A percentile compares a stretch with the other conserved stretches of the same genome.
These are phyloP conservation scores for Lodderomyces jiufengensis DNA, from an alignment of 1,139 yeast genomes.

Conservation along the genomic window DNA sequence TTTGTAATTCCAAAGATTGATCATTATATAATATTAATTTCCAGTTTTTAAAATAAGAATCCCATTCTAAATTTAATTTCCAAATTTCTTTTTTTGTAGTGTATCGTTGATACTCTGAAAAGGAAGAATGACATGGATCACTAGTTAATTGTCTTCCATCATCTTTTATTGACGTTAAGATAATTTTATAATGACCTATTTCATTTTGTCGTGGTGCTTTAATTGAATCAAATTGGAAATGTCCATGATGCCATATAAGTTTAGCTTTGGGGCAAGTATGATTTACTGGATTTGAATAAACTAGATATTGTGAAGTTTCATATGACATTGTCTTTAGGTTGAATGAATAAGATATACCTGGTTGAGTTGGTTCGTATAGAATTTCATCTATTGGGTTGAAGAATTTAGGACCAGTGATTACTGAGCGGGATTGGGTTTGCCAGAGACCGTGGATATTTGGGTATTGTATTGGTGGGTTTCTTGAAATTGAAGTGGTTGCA, in stretches of 20 bases:
- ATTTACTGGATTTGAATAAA: slow-evolving; percentile 21
- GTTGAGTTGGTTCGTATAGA: slow-evolving; percentile 26
- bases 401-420: slow-evolving; percentile 26
- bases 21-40: slow-evolving; percentile 1
- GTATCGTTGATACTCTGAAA: slow-evolving; percentile 10
- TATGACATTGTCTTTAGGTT: slow-evolving; percentile 23
- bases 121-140: slow-evolving; percentile 21
- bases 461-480: background rate
- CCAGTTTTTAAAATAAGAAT: slow-evolving; percentile 1
- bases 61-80: background rate
- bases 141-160: slow-evolving; percentile 31
- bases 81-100: background rate
- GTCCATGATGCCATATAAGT: slow-evolving; percentile 32
- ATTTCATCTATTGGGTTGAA: slow-evolving; percentile 30
- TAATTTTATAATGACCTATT: slow-evolving; percentile 14
- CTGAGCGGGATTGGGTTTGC: slow-evolving; percentile 25
- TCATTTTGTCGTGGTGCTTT: slow-evolving; percentile 8
- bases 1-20: no score
- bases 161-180: slow-evolving; percentile 22
- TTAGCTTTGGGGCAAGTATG: slow-evolving; percentile 28
- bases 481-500: background rate
- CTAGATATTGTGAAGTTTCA: slow-evolving; percentile 29
- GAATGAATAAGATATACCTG: slow-evolving; percentile 32
- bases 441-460: slow-evolving; percentile 24
- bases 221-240: slow-evolving; percentile 11